phyloP scores from a whole-genome alignment of 768 basidiomycete species.

The Multifurca ochricompacta region DNA sequence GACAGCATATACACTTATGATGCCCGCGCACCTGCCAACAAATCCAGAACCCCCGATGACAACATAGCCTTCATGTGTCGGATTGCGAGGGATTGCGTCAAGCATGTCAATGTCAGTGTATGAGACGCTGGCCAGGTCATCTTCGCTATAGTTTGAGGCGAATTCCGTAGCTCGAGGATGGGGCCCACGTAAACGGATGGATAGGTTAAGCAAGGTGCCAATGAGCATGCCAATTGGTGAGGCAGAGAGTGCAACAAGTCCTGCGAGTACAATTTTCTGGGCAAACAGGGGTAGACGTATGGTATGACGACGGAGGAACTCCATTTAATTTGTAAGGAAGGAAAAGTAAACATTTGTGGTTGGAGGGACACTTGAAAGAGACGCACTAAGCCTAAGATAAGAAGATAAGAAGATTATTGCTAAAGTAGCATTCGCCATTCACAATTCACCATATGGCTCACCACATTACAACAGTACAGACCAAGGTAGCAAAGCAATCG shows the following conservation, averaged over 20 bases:
- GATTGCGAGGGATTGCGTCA: slow-evolving; percentile 23
- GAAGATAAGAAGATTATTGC: no score
- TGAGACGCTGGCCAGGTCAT: slow-evolving; percentile 24
- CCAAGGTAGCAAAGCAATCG: no score
- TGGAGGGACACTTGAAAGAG: no score
- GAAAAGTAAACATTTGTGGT: no score
- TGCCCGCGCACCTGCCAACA: slow-evolving; percentile 25
- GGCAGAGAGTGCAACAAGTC: background rate
- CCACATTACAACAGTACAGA: background rate
- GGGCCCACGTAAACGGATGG: slow-evolving; percentile 2
- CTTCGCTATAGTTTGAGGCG: background rate
- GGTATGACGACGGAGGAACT: background rate
- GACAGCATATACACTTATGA: background rate
- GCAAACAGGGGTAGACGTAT: background rate
- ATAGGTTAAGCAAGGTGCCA: background rate
- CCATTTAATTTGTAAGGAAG: background rate
- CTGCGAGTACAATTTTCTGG: background rate
- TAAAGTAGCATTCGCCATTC: no score
- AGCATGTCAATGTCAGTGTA: slow-evolving; percentile 27
- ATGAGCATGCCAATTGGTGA: slow-evolving; percentile 1
- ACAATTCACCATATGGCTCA: background rate
- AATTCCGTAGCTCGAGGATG: background rate
- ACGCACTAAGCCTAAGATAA: no score
- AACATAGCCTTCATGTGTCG: slow-evolving; percentile 26
- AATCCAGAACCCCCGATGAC: slow-evolving; percentile 31